Evolutionary conservation across 225 moss, liverwort and hornwort genomes (phyloP), one percentile per base, ranked within the genome.

Genomic region (Pseudisothecium myosuroides): DNA sequence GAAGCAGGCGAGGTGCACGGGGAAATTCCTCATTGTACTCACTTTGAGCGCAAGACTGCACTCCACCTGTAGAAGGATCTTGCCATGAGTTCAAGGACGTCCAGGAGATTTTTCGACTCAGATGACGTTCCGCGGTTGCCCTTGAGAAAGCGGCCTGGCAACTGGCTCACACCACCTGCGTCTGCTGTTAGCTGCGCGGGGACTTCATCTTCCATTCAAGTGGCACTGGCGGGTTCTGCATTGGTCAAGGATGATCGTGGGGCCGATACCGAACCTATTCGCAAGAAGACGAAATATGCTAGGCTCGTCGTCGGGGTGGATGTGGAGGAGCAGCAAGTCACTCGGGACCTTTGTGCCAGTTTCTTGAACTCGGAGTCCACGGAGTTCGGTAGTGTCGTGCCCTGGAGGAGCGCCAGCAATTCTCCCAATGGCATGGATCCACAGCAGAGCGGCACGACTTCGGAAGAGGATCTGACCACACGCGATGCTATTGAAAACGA

Each of bases 371-470:
- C 64, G 55, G 87, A 87, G 68, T 60, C 71, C 84, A 20, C 58
- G 43, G 71, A 20, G 71, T 41, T 71, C n/a, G 31, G 52, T 41
- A 19, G 37, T 79, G 54, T 88, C 45, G 71, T 80, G 67, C 83
- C 91, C 41, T 63, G 90, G 89, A 92, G 86, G 61, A 92, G 89
- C 80, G 37, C 72, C 61, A 85, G 74, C 12, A 77, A 81, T 67
- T 88, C 87, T 27, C 87, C 91, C 45, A 82, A 75, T 50, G 86
- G 76, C 34, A 54, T 68, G 80, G 88, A 91, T 59, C 22, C 60
- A 67, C 91, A 86, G 31, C 89, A 90, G 87, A 94, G 93, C 79
- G 91, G 93, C 77, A 86, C 88, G 56, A 90, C 90, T 36, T 90
- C 93, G 34, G 94, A 92, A 82, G 93, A 91, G 78, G 93, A 87